Percentiles rank a stretch among this genome's conserved stretches.
Conservation (phyloP, 1,284 basidiomycete species). For the Ceratobasidium sp. region DNA sequence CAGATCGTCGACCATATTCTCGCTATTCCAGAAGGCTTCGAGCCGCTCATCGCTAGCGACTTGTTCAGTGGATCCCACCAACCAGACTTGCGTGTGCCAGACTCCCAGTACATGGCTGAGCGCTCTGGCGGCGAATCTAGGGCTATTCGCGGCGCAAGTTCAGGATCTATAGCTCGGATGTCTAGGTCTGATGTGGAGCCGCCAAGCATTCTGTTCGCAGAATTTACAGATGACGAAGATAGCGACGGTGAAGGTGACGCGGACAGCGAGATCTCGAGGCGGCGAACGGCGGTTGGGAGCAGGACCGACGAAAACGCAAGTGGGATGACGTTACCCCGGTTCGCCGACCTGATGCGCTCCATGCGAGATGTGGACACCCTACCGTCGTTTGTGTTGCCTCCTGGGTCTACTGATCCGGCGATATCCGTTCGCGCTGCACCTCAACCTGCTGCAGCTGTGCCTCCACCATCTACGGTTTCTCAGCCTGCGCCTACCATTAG, state of each 20-base stretch:
- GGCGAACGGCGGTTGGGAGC: neutral
- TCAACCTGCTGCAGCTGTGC: neutral
- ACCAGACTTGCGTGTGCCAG: constrained; percentile 20
- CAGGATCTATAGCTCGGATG: neutral
- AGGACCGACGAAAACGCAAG: neutral
- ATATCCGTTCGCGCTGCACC: constrained; percentile 1
- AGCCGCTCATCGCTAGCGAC: constrained; percentile 43
- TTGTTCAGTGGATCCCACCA: constrained; percentile 36
- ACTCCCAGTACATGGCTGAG: constrained; percentile 18
- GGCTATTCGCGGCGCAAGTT: neutral
- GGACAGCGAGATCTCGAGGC: constrained; percentile 12
- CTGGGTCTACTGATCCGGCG: constrained; percentile 2
- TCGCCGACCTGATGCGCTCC: constrained; percentile 37
- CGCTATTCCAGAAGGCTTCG: constrained; percentile 42
- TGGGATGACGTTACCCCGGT: constrained; percentile 25
- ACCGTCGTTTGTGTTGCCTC: constrained; percentile 26
- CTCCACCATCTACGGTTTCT: constrained; percentile 1
- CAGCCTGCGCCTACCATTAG: neutral
- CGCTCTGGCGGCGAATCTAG: constrained; percentile 10
- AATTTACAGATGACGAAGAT: constrained; percentile 39
- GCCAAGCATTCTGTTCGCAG: constrained; percentile 32
- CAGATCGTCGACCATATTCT: constrained; percentile 48
- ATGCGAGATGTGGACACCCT: constrained; percentile 24
- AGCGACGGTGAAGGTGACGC: constrained; percentile 32
- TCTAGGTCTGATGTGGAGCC: constrained; percentile 4